These are phyloP conservation scores for Saururus chinensis DNA, from an alignment of 164 flowering plant species.

Conservation along the genomic window DNA sequence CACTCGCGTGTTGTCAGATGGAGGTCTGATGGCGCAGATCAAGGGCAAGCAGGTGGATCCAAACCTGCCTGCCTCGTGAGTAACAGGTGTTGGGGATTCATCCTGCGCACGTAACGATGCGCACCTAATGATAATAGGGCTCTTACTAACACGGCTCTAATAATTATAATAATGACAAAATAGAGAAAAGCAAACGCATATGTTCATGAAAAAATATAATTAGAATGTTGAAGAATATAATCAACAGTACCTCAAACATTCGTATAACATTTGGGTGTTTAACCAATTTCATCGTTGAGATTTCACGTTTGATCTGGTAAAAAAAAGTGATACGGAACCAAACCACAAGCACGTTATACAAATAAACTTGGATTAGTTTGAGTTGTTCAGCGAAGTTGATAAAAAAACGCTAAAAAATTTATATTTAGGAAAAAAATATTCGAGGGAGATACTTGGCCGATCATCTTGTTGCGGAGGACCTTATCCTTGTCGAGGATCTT, in stretches of 20 bases:
- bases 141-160: too few species aligned
- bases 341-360: conserved; percentile 3
- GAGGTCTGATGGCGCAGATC: too few species aligned
- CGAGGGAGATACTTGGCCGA: conserved; percentile 41
- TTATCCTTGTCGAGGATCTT: conserved; percentile 78
- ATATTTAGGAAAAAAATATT: neutral
- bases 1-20: too few species aligned
- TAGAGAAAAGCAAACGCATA: neutral
- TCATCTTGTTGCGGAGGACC: conserved; percentile 72
- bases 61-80: too few species aligned
- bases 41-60: too few species aligned
- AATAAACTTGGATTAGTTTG: neutral
- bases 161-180: neutral
- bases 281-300: conserved; percentile 83
- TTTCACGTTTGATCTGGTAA: conserved; percentile 97
- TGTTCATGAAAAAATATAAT: neutral
- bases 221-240: neutral
- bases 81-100: too few species aligned
- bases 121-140: too few species aligned
- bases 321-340: too few species aligned
- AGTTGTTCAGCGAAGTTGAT: neutral
- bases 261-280: conserved; percentile 90
- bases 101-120: too few species aligned
- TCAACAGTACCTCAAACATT: conserved; percentile 55
- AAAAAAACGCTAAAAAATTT: neutral